A percentile compares a stretch with the other conserved stretches of the same genome.
phyloP scores from a whole-genome alignment of 805 yeast species.

The Wickerhamiella domercqiae region DNA sequence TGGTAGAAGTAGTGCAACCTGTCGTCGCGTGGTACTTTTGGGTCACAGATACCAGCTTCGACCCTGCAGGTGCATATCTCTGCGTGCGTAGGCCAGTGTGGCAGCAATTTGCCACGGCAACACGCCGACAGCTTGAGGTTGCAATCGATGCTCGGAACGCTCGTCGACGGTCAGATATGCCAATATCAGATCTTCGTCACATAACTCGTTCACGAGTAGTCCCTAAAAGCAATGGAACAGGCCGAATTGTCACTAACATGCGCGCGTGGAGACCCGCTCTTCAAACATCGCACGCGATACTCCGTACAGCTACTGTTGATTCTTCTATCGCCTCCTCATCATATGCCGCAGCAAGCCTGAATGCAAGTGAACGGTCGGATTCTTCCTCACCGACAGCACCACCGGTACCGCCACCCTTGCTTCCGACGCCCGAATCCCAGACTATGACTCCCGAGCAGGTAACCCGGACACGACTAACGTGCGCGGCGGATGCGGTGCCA shows the following conservation, averaged over 20 bases:
- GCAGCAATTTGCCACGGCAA: constrained; percentile 18
- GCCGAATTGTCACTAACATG: constrained; percentile 13
- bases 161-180: constrained; percentile 7
- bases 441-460: background rate
- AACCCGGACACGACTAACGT: no score
- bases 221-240: constrained; percentile 13
- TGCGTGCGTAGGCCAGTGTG: constrained; percentile 3
- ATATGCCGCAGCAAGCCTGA: background rate
- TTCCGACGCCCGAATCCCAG: background rate
- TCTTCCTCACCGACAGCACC: no score
- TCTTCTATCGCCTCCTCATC: no score
- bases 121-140: constrained; percentile 29
- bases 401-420: constrained; percentile 26
- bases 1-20: constrained; percentile 30
- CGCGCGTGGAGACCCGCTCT: constrained; percentile 8
- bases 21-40: constrained; percentile 45
- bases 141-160: constrained; percentile 21
- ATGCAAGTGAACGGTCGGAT: no score
- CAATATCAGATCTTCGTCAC: background rate
- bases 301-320: no score
- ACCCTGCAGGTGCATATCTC: constrained; percentile 8
- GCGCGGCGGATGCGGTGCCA: constrained; percentile 28
- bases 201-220: constrained; percentile 5
- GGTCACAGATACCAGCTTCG: constrained; percentile 37
- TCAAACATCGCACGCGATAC: constrained; percentile 15